Evolutionary conservation across 2,329 filamentous ascomycete genomes (phyloP).

Genomic region (Epicoccum nigrum): DNA sequence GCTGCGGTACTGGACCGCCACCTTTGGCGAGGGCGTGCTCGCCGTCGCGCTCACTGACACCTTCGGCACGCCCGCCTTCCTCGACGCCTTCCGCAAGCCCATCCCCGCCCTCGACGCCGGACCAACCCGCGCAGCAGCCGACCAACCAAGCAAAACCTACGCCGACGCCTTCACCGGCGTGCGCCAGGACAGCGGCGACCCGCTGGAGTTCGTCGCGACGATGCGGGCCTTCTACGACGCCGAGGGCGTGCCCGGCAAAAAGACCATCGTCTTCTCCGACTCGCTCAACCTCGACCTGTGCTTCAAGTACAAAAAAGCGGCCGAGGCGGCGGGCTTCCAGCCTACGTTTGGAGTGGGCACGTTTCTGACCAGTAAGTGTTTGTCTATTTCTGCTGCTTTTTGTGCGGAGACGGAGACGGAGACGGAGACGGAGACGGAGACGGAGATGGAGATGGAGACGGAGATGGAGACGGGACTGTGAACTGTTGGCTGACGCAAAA

Average conservation of each 20-base stretch:
- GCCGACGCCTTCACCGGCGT: slow-evolving; percentile 83
- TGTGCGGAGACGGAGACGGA: too few species aligned
- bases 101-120: slow-evolving; percentile 58
- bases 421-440: too few species aligned
- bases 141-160: slow-evolving; percentile 65
- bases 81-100: slow-evolving; percentile 79
- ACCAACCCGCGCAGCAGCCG: slow-evolving; percentile 36
- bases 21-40: slow-evolving; percentile 83
- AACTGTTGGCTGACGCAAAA: not conserved
- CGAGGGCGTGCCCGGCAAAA: slow-evolving; percentile 77
- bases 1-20: slow-evolving; percentile 85
- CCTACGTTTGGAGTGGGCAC: slow-evolving; percentile 95
- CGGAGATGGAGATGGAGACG: too few species aligned
- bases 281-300: slow-evolving; percentile 90
- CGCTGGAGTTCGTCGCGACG: slow-evolving; percentile 75
- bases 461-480: too few species aligned
- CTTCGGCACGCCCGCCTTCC: slow-evolving; percentile 89
- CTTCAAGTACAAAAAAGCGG: slow-evolving; percentile 84
- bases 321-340: slow-evolving; percentile 79
- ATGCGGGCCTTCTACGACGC: slow-evolving; percentile 82
- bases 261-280: slow-evolving; percentile 94
- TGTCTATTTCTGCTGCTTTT: too few species aligned
- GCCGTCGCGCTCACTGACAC: slow-evolving; percentile 94
- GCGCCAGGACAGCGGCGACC: slow-evolving; percentile 89
- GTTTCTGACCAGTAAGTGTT: slow-evolving; percentile 76